Percentiles rank a stretch among this genome's conserved stretches.
These are phyloP conservation scores for Beauveria pseudobassiana DNA, from an alignment of 2,329 filamentous ascomycete species.

Conservation along the genomic window DNA sequence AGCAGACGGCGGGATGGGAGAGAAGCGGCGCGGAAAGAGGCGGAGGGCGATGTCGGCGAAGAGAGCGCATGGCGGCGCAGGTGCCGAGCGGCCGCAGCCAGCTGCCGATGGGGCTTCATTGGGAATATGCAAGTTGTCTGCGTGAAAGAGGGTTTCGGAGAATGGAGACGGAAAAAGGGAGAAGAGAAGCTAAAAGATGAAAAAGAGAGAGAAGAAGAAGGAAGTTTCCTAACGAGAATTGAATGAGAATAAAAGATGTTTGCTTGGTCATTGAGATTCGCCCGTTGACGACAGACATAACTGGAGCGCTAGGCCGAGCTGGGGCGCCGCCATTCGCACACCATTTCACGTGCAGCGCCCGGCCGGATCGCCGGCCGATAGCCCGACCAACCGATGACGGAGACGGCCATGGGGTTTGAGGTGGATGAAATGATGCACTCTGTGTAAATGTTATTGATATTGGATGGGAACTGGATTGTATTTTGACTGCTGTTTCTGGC, in stretches of 20 bases:
- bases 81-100: constrained; percentile 10
- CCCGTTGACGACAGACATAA: not conserved
- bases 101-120: constrained; percentile 12
- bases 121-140: too few relatives aligned
- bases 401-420: not conserved
- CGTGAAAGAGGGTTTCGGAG: too few relatives aligned
- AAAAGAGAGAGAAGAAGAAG: too few relatives aligned
- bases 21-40: not conserved
- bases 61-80: constrained; percentile 1
- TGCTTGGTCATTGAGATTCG: not conserved
- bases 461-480: too few relatives aligned
- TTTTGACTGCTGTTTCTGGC: not conserved
- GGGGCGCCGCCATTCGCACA: constrained; percentile 17
- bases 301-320: constrained; percentile 6
- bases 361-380: constrained; percentile 8
- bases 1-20: not conserved
- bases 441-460: not conserved
- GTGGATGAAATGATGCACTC: not conserved
- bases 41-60: not conserved
- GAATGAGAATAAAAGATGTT: not conserved
- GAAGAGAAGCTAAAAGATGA: too few relatives aligned
- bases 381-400: constrained; percentile 11
- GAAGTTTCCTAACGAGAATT: not conserved
- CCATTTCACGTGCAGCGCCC: constrained; percentile 19
- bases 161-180: not conserved